Base-by-base conservation (phyloP, 352 stramenopile genomes). In the Globisporangium paroecandrum region DNA sequence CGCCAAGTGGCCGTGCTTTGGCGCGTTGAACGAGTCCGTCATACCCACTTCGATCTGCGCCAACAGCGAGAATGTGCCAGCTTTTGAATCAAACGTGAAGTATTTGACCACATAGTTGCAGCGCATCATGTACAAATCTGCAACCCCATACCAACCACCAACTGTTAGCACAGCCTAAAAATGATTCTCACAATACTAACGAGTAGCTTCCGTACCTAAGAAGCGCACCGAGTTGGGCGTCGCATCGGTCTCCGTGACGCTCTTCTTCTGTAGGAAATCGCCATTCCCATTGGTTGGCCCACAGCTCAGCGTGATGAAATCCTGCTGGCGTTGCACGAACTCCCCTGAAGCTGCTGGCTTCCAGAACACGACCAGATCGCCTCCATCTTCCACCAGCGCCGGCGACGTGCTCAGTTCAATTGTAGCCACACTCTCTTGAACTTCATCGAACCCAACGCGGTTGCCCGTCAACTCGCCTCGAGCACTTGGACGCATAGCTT, bases 251-350 rank as follows among this genome's bases (percentile, higher is more conserved):
- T 81, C 72, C 8, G 69, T 75, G 53, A 87, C 74, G 8, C 75
- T 74, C 51, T 72, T 78, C 24, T 71, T 75, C 38, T 72, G 10
- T 1, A 90, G 57, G 57, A 74, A 90, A 69, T 91, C 85, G 25
- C 71, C 61, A 1, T 82, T 66, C 2, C 67, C 78, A n/a, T 53
- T 77, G 18, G 75, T 85, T 0, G 81, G 77, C 2, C 85, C 85
- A 25, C 85, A 93, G 38, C 77, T 90, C 24, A 93, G 62, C 15
- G 83, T 89, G 47, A 93, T n/a, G 36, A 78, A 89, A 69, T 93
- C 82, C 46, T 68, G 49, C 51, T 68, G 46, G 4, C 56, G 38
- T n/a, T 75, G 76, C 29, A 79, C 41, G 6, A 38, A 38, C 0
- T 58, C 15, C 3, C 29, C 34, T 38, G 67, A 18, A 1, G 62